Evolutionary conservation across 2,329 filamentous ascomycete species (phyloP), one percentile per base, ranked within the genome.

Genomic region (Fusarium incarnatum): DNA sequence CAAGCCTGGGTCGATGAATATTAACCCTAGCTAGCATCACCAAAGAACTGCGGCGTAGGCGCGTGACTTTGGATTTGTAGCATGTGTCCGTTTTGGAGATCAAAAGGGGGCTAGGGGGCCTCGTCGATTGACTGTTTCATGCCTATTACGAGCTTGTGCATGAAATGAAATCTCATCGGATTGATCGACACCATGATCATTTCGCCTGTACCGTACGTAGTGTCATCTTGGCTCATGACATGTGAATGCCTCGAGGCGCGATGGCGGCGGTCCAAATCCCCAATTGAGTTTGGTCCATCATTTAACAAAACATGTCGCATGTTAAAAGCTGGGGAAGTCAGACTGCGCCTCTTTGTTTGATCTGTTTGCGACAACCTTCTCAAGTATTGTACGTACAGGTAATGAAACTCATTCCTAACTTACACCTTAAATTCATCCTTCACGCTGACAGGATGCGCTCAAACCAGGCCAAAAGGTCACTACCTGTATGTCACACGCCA

Each of bases 321-420:
- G 42, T 56, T 46, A 69, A 66, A 71, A 72, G 60, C 68, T 64
- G 69, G 69, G 69, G 68, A 71, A 71, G 50, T 48, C 25, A 47
- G 56, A 44, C 42, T 61, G 30, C 66, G 55, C 45, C 37, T 54
- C 61, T 47, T 49, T 37, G 32, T 49, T 37, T n/a, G 28, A 50
- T 56, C 48, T 47, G 42, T 18, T 44, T 40, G 27, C 8, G 40
- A 42, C 28, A 23, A 25, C 18, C 12, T 58, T 18, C 20, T 27
- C 20, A 37, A 61, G 45, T 22, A 37, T 4, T n/a, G 34, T 37
- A n/a, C 34, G 16, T 37, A 37, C 5, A 18, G 32, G 18, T 37
- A 37, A 37, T 41, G 41, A 53, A 12, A 22, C 53, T 40, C 45
- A 15, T 22, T 28, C 28, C 28, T 28, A 56, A 13, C 13, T 22